phyloP scores from a whole-genome alignment of 805 yeast genomes.

The Saturnispora besseyi region DNA sequence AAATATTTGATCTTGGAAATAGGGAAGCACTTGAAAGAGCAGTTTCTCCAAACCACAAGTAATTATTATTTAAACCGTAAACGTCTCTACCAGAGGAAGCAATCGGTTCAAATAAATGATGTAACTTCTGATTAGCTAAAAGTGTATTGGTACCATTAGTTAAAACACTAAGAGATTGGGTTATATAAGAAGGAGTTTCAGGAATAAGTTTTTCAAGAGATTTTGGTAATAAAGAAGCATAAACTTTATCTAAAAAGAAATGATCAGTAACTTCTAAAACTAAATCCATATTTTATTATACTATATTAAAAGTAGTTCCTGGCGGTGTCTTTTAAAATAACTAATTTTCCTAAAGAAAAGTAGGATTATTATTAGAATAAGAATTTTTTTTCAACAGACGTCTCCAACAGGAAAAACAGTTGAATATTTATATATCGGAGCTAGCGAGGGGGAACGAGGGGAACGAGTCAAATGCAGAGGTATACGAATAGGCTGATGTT shows the following conservation, averaged over 20 bases:
- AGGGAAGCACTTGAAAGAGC: conserved; percentile 55
- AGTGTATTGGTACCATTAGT: conserved; percentile 22
- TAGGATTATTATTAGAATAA: too few species aligned
- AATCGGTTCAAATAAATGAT: conserved; percentile 20
- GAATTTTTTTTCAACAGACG: neutral
- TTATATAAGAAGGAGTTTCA: conserved; percentile 21
- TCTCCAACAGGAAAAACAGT: neutral
- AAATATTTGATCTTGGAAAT: conserved; percentile 58
- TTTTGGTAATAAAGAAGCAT: conserved; percentile 61
- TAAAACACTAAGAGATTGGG: conserved; percentile 16
- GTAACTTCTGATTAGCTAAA: conserved; percentile 18
- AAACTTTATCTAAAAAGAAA: conserved; percentile 61
- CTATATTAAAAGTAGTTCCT: too few species aligned
- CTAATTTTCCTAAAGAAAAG: too few species aligned
- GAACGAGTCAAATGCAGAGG: conserved; percentile 5
- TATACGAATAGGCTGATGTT: conserved; percentile 1
- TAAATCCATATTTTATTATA: conserved; percentile 60
- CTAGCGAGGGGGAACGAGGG: conserved; percentile 4
- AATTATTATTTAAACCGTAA: conserved; percentile 37
- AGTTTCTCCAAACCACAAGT: conserved; percentile 49
- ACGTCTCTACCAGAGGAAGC: conserved; percentile 25
- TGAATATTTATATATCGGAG: neutral
- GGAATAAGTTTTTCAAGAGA: conserved; percentile 32
- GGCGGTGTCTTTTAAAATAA: too few species aligned
- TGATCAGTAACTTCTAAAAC: conserved; percentile 76